These are phyloP conservation scores for Thermoascus crustaceus DNA, from an alignment of 2,329 filamentous ascomycete genomes.

Conservation along the genomic window DNA sequence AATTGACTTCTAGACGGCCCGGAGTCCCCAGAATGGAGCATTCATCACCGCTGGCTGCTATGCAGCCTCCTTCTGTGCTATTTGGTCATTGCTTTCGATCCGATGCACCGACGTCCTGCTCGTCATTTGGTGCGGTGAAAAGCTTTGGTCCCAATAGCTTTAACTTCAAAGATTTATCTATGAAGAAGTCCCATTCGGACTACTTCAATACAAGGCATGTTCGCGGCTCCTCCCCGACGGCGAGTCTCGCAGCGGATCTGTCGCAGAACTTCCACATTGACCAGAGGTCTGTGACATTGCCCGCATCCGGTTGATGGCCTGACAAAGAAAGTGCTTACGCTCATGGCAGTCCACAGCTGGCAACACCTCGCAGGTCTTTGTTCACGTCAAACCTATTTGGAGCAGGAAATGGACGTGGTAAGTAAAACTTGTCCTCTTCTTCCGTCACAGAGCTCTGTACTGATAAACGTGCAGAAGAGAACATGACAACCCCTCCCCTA, in stretches of 20 bases:
- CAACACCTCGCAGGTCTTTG: constrained; percentile 74
- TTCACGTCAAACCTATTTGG: constrained; percentile 67
- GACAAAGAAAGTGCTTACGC: constrained; percentile 30
- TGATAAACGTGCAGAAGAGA: constrained; percentile 48
- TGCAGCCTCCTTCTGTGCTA: constrained; percentile 66
- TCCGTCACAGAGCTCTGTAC: constrained; percentile 4
- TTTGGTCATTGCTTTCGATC: constrained; percentile 54
- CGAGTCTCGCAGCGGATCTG: constrained; percentile 84
- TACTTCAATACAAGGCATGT: constrained; percentile 76
- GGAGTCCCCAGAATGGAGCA: constrained; percentile 61
- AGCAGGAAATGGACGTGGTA: constrained; percentile 52
- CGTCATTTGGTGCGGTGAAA: constrained; percentile 45
- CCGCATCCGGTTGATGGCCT: constrained; percentile 6
- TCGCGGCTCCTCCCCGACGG: constrained; percentile 79
- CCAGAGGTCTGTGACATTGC: constrained; percentile 62
- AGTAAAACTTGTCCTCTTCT: constrained; percentile 7
- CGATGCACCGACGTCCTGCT: constrained; percentile 47
- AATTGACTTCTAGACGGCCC: constrained; percentile 9
- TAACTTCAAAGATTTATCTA: constrained; percentile 67
- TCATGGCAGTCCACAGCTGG: constrained; percentile 62
- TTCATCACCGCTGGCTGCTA: constrained; percentile 86
- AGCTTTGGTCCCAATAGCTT: constrained; percentile 57
- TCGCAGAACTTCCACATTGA: constrained; percentile 97
- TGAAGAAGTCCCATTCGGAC: constrained; percentile 60
- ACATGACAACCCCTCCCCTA: constrained; percentile 74